Percentiles rank a stretch among this genome's conserved stretches.
Conservation (phyloP, 257 asterid genomes). For the Solanum sparsipilum region DNA sequence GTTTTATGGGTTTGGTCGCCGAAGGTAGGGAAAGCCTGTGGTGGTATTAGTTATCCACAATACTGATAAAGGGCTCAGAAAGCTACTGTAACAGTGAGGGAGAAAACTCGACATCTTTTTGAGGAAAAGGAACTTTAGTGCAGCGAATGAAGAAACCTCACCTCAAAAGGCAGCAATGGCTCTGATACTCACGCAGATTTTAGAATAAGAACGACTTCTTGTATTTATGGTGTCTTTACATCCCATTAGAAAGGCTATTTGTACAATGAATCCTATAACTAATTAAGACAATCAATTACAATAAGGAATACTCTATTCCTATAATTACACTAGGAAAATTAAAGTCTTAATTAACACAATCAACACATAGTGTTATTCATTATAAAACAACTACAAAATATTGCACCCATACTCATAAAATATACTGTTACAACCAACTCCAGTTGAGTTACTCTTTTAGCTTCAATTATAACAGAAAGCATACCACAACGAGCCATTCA, state of each 20-base stretch:
- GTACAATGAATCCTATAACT: neutral
- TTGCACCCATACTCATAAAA: neutral
- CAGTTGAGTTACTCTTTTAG: neutral
- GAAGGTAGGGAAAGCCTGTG: neutral
- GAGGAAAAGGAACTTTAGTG: neutral
- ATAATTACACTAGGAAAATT: neutral
- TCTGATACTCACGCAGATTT: neutral
- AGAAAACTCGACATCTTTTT: neutral
- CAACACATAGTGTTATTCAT: neutral
- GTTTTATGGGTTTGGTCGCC: neutral
- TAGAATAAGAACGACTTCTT: neutral
- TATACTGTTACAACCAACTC: neutral
- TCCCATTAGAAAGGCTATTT: neutral
- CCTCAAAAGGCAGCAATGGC: neutral
- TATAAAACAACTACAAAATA: neutral
- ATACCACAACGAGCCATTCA: conserved; percentile 44
- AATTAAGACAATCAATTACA: neutral
- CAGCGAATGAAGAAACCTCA: neutral
- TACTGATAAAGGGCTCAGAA: neutral
- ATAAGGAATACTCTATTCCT: neutral
- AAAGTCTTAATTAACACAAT: neutral
- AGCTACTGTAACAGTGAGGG: neutral
- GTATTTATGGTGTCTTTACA: neutral
- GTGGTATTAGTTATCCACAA: neutral
- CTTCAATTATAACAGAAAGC: conserved; percentile 6